Evolutionary conservation across 2,329 filamentous ascomycete species (phyloP), one percentile per base, ranked within the genome.

Genomic region (Pestalotiopsis sp.): DNA sequence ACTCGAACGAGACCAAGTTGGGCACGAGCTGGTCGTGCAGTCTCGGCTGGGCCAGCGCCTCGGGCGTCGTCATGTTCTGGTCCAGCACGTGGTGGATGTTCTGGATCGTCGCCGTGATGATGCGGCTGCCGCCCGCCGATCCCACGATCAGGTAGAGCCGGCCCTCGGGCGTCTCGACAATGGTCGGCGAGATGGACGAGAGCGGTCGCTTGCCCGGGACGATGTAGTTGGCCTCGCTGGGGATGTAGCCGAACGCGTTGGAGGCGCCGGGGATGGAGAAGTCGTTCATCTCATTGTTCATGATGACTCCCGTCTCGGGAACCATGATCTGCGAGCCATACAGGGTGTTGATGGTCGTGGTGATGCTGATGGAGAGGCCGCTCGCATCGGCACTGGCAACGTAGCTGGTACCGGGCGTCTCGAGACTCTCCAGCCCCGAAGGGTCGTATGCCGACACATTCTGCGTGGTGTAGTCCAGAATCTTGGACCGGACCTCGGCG

Each of bases 21-120:
- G 94, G 94, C 3, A 91, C 83, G 5, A 97, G 83, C 81, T 97
- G 94, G 75, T 97, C 93, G 75, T 98, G 94, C 27, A 97, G 78
- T 1, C 95, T 83, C 0, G 93, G 92, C 70, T 87, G 79, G 0
- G 86, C 87, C 0, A 97, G 80, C 0, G 93, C 91, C 63, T 92
- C 83, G 0, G 83, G 78, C 0, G 89, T 83, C 0, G 85, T 89
- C 81, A 93, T 82, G 3, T 80, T 80, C 45, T 87, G 86, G 72
- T 97, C 93, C 0, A 98, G 81, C 0, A 94, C 86, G 73, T 94
- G 87, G 75, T 93, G 90, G 4, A 94, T 82, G 68, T 90, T 91
- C 79, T 96, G 93, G n/a, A 94, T 86, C 0, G 92, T 95, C 0
- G 93, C 83, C 0, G 93, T 97, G 75, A 94, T 95, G 78, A 97